Evolutionary conservation across 2,329 filamentous ascomycete species (phyloP).

Genomic region (Aspergillus sp.): DNA sequence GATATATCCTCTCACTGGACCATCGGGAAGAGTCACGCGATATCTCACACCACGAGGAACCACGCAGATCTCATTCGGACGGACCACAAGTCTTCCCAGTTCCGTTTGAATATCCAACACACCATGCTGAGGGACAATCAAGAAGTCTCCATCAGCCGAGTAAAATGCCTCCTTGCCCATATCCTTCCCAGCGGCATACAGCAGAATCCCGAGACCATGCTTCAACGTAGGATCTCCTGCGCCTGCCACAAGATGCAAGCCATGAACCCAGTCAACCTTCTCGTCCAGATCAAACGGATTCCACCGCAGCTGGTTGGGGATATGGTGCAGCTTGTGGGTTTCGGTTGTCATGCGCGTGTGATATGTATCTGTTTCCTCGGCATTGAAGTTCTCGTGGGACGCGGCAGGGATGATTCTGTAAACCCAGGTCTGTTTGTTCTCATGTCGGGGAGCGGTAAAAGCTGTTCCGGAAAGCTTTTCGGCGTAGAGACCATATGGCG

Average conservation of each 20-base stretch:
- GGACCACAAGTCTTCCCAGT: slow-evolving; percentile 65
- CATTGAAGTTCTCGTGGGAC: slow-evolving; percentile 47
- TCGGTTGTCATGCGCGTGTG: slow-evolving; percentile 38
- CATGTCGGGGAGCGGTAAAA: slow-evolving; percentile 62
- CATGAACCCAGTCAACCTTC: slow-evolving; percentile 61
- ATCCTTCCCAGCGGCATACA: slow-evolving; percentile 70
- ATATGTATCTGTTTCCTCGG: slow-evolving; percentile 40
- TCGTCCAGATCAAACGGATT: slow-evolving; percentile 68
- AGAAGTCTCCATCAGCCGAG: slow-evolving; percentile 71
- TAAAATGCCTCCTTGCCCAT: slow-evolving; percentile 80
- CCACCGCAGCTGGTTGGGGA: slow-evolving; percentile 78
- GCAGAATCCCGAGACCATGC: slow-evolving; percentile 68
- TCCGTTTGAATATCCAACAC: slow-evolving; percentile 70
- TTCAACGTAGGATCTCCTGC: slow-evolving; percentile 75
- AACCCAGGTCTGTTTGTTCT: slow-evolving; percentile 66
- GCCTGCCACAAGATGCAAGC: slow-evolving; percentile 66
- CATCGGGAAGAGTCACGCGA: slow-evolving; percentile 58
- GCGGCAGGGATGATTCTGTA: slow-evolving; percentile 63
- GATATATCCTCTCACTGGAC: slow-evolving; percentile 64
- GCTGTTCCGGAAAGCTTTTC: slow-evolving; percentile 70
- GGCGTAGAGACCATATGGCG: slow-evolving; percentile 69
- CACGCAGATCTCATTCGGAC: slow-evolving; percentile 70
- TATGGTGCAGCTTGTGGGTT: slow-evolving; percentile 57
- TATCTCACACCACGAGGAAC: slow-evolving; percentile 67
- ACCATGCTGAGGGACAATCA: slow-evolving; percentile 70